Percentiles rank a stretch among this genome's conserved stretches.
These are phyloP conservation scores for Yamadazyma sp. DNA, from an alignment of 805 yeast genomes.

Conservation along the genomic window DNA sequence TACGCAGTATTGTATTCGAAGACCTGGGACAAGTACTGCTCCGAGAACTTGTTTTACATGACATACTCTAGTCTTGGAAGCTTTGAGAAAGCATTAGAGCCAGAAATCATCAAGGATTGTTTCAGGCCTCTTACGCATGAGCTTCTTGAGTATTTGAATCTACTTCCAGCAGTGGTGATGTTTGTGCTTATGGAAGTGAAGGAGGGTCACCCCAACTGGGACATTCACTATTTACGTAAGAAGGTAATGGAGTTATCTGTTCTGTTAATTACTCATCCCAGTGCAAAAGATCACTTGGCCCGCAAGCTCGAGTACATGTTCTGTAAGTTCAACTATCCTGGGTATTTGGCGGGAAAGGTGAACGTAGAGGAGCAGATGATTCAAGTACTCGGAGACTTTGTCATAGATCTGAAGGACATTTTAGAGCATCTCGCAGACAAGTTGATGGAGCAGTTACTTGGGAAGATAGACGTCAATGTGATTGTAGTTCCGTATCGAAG, in stretches of 20 bases:
- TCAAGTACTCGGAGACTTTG: slow-evolving; percentile 12
- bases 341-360: slow-evolving; percentile 7
- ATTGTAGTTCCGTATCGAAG: too few species aligned
- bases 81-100: slow-evolving; percentile 1
- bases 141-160: slow-evolving; percentile 13
- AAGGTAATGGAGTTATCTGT: slow-evolving; percentile 11
- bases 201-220: slow-evolving; percentile 5
- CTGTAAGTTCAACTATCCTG: slow-evolving; percentile 9
- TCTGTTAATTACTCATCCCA: slow-evolving; percentile 2
- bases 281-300: not conserved
- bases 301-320: slow-evolving; percentile 6
- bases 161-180: slow-evolving; percentile 12
- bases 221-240: not conserved
- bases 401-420: too few species aligned
- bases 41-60: slow-evolving; percentile 13
- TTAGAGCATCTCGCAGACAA: too few species aligned
- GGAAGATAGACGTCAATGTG: too few species aligned
- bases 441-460: too few species aligned
- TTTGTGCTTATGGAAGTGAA: slow-evolving; percentile 12
- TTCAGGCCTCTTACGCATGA: slow-evolving; percentile 12
- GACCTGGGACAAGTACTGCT: slow-evolving; percentile 12
- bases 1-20: slow-evolving; percentile 1
- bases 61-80: not conserved
- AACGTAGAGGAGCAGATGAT: slow-evolving; percentile 12
- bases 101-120: not conserved